Evolutionary conservation across 352 stramenopile species (phyloP), one percentile per base, ranked within the genome.

Genomic region (Pythium scleroteichum): DNA sequence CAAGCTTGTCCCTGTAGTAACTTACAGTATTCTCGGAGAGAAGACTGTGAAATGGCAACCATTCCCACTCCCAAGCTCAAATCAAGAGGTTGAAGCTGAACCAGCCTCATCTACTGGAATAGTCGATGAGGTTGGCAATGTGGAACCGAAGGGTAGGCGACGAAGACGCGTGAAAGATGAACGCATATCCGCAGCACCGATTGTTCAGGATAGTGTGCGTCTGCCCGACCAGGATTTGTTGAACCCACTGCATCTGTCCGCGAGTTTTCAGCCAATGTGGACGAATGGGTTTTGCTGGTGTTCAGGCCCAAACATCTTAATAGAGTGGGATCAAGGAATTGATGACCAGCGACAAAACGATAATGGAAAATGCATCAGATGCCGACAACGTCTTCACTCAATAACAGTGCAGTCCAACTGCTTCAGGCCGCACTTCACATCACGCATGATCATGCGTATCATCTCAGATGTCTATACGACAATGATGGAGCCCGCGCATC

Each of bases 221-320:
- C 40, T 61, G 41, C 62, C 42, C 22, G 66, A 71, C 42, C 19
- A 10, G 9, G 60, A 68, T 8, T 23, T 68, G 12, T 55, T 90
- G 5, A 19, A 75, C 9, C 67, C 69, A 13, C 64, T 90, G 14
- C 76, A 71, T 32, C 46, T 90, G 2, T 85, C 78, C 8, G 27
- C 54, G 0, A 62, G 57, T 17, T 87, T 90, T 53, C 64, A 65
- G 33, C 46, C 61, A 17, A 67, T 75, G 19, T 90, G 78, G 78
- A 76, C 75, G n/a, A 71, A 64, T 50, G 80, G 75, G 0, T 85
- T 75, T 22, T 90, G 80, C 50, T 90, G 80, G 80, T 90, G 80
- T 85, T 64, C 19, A 4, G 39, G 45, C n/a, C 58, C 50, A 7
- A 35, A 42, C 20, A n/a, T 69, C 0, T 8, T 45, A 9, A 35